Conservation (phyloP, 257 asterid species). For the Nicotiana benthamiana region DNA sequence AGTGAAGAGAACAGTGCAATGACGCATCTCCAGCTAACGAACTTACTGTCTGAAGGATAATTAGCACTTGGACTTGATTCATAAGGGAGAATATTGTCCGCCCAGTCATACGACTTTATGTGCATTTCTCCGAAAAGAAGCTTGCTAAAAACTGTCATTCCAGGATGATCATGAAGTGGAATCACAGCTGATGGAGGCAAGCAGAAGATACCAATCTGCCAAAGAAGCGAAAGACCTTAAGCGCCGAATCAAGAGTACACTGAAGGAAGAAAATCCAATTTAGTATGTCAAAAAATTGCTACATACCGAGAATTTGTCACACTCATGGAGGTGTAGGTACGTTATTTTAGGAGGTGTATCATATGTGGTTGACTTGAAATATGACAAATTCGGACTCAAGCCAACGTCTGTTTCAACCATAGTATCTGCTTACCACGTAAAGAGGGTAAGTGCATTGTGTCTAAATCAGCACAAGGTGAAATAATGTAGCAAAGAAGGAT, state of each 20-base stretch:
- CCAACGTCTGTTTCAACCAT: constrained; percentile 8
- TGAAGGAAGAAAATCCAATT: neutral
- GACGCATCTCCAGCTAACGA: neutral
- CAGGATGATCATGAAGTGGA: constrained; percentile 93
- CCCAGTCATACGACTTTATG: constrained; percentile 76
- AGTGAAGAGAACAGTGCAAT: neutral
- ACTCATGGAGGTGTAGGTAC: constrained; percentile 54
- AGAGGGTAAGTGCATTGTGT: neutral
- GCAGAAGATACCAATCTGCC: constrained; percentile 88
- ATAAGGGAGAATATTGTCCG: constrained; percentile 8
- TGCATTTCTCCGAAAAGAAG: constrained; percentile 90
- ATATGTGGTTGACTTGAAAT: constrained; percentile 25
- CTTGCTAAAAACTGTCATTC: constrained; percentile 90
- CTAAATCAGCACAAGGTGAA: neutral
- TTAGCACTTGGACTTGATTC: constrained; percentile 10
- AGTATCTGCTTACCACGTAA: neutral
- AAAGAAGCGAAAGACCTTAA: neutral
- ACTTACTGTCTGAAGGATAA: constrained; percentile 30
- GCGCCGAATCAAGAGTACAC: neutral
- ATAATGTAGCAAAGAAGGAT: neutral
- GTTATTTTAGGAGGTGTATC: constrained; percentile 48
- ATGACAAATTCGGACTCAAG: constrained; percentile 32
- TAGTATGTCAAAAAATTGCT: neutral
- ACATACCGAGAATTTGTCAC: constrained; percentile 73
- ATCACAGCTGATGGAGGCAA: constrained; percentile 81